Evolutionary conservation across 768 basidiomycete species (phyloP), one percentile per base, ranked within the genome.

Genomic region (Serpula lacrymans): DNA sequence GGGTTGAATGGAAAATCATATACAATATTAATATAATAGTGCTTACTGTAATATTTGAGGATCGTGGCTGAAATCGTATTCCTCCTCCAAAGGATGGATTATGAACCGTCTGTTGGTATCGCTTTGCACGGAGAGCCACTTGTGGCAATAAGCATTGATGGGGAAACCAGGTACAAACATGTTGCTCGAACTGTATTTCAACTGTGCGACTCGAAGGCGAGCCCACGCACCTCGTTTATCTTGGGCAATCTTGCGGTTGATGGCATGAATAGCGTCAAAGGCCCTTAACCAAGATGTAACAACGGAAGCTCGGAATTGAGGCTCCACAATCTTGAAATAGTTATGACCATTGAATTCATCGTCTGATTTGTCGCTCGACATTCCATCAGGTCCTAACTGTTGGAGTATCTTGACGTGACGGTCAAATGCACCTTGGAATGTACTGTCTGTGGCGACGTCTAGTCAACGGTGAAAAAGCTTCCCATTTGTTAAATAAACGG

Each of bases 311-410:
- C 53, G 35, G 53, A 51, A 57, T 16, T 13, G 11, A 13, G 53
- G 43, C 8, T 49, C 39, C 6, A 35, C 14, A 27, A 45, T 53
- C 5, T 23, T 34, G n/a, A 42, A 45, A 11, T 28, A 25, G 11
- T 20, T 26, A 8, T 16, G 14, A 12, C 10, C 11, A 17, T 8
- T 3, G 2, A 10, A 1, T 1, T 28, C 38, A 3, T 44, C 18
- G 10, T 55, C 52, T 10, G 53, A 55, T 33, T 58, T 50, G 42
- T 58, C 50, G 32, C 50, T 52, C 6, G 56, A 58, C 56, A 58
- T 58, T 3, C 55, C 55, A 23, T 54, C 49, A 1, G 46, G 23
- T 6, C 55, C 51, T 10, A 57, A 48, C 9, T 32, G 28, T 27
- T 55, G 47, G 2, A 57, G 48, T 36, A 57, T 46, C 8, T 22